Base-by-base conservation (phyloP, 768 basidiomycete species). In the Mycena chlorophos region DNA sequence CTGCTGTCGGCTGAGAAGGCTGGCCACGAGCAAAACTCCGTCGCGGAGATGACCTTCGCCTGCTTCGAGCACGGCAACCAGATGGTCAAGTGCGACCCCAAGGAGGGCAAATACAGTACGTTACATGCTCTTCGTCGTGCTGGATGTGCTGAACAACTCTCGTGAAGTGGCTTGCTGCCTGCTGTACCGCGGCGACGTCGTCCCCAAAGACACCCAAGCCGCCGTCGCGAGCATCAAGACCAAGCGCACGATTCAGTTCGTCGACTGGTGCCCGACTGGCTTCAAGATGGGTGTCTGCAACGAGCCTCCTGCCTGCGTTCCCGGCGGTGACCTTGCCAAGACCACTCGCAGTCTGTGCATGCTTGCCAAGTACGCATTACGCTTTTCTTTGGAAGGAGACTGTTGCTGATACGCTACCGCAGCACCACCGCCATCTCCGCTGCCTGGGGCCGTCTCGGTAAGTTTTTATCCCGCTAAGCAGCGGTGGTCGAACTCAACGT, bases 271-370 rank as follows among this genome's bases (percentile, higher is more conserved):
- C 73, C 91, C 91, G 31, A 98, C 96, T 67, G 96, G 95, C 59
- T 96, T 95, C 87, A 95, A 95, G 83, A 87, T 97, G 64, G 96
- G 96, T 71, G 90, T 98, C 75, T 98, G 96, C 81, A 95, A 95
- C 70, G 96, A 98, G 73, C 87, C 95, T 51, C 85, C 96, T 8
- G 93, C 94, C 14, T 81, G 82, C 58, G 91, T 98, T 37, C 95
- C 96, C 51, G 88, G 90, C 29, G 96, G 96, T 56, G 96, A 98
- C 67, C 87, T 98, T 63, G 96, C 96, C 47, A 94, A 94, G 82
- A 84, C 88, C 34, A 88, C 87, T 43, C 89, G 96, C 66, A 94
- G 91, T 69, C 83, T 98, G 65, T 98, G 96, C 82, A 98, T 97
- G 95, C 78, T 98, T 64, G 94, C 94, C 65, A 94, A 94, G 85